phyloP scores from a whole-genome alignment of 163 green algal species.

The Volvox carteri region DNA sequence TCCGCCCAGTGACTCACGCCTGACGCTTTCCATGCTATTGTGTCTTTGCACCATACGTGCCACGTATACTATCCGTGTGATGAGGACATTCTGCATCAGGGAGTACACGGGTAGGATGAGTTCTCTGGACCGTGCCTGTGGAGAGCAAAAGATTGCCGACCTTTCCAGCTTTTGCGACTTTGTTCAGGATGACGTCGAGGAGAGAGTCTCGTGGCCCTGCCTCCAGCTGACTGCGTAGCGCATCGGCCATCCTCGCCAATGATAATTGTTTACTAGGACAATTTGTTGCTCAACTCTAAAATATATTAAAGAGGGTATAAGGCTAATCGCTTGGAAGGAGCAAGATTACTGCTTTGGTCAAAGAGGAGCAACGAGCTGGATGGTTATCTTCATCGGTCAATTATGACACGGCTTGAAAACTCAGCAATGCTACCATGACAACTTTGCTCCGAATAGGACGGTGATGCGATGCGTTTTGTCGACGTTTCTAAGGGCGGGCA shows the following conservation, averaged over 20 bases:
- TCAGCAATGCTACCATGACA: too few relatives aligned
- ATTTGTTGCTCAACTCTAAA: too few relatives aligned
- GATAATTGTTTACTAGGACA: too few relatives aligned
- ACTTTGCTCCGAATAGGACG: too few relatives aligned
- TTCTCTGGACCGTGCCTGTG: not conserved
- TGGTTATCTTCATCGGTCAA: too few relatives aligned
- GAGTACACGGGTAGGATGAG: not conserved
- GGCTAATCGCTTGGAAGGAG: too few relatives aligned
- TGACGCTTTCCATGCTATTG: conserved; percentile 27
- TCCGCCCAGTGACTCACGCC: conserved; percentile 41
- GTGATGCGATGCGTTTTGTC: too few relatives aligned
- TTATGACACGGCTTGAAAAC: too few relatives aligned
- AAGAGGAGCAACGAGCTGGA: too few relatives aligned
- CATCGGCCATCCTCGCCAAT: conserved; percentile 31
- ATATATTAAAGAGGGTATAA: too few relatives aligned
- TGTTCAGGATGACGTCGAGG: conserved; percentile 61
- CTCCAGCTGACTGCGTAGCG: conserved; percentile 42
- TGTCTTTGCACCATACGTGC: conserved; percentile 53
- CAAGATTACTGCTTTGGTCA: not conserved
- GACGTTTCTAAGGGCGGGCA: conserved; percentile 3
- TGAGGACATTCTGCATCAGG: conserved; percentile 52
- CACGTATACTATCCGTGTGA: conserved; percentile 63
- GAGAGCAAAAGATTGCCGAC: conserved; percentile 16
- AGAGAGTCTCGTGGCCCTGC: conserved; percentile 51
- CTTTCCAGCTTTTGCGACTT: conserved; percentile 61